These are phyloP conservation scores for Saxophila tyrrhenica DNA, from an alignment of 495 filamentous ascomycete species.

Conservation along the genomic window DNA sequence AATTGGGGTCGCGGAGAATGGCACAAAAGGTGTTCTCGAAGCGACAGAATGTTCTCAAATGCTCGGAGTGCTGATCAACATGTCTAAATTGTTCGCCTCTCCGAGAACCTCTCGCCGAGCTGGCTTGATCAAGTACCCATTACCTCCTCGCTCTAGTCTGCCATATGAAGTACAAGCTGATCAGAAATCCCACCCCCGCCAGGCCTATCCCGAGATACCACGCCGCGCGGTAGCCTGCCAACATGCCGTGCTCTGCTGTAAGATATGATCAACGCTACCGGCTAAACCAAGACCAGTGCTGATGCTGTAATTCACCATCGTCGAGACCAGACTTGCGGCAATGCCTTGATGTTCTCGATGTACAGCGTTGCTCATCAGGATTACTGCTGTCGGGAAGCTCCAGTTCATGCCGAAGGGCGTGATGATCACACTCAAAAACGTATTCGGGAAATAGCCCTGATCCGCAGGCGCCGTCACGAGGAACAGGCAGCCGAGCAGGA, in stretches of 20 bases:
- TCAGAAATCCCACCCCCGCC: not conserved
- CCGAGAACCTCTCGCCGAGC: no score
- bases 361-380: slow-evolving; percentile 32
- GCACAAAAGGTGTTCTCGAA: no score
- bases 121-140: no score
- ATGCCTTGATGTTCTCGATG: slow-evolving; percentile 34
- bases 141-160: not conserved
- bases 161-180: not conserved
- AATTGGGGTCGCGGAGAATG: no score
- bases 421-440: not conserved
- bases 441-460: not conserved
- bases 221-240: slow-evolving; percentile 33
- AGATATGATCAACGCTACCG: slow-evolving; percentile 1
- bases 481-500: not conserved
- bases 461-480: not conserved
- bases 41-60: no score
- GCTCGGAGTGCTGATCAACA: no score
- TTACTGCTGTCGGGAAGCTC: not conserved
- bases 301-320: slow-evolving; percentile 8
- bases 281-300: not conserved
- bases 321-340: not conserved
- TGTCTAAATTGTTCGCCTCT: no score
- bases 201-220: slow-evolving; percentile 31
- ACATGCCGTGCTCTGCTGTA: slow-evolving; percentile 4
- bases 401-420: not conserved